Evolutionary conservation across 2,329 filamentous ascomycete genomes (phyloP).

Genomic region (Plectosphaerella sp.): DNA sequence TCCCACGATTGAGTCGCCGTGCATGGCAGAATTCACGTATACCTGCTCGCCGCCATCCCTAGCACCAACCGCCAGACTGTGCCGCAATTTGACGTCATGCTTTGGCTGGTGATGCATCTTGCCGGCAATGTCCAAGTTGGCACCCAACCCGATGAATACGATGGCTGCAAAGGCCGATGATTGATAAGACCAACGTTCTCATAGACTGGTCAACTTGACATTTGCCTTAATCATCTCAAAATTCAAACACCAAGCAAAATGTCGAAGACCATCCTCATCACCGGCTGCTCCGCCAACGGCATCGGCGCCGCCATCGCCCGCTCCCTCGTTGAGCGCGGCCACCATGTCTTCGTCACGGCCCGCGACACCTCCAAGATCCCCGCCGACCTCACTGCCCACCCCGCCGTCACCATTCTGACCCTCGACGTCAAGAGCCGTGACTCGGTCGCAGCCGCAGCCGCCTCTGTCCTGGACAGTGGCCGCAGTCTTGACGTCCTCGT

Average conservation of each 20-base stretch:
- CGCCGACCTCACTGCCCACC: conserved; percentile 13
- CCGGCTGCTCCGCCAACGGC: conserved; percentile 20
- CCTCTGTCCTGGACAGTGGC: conserved; percentile 5
- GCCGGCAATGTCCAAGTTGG: no score
- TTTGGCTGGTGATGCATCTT: no score
- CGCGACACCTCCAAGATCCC: conserved; percentile 20
- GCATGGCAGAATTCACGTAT: no score
- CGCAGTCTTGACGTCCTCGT: conserved; percentile 21
- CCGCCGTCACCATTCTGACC: conserved; percentile 17
- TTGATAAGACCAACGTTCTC: no score
- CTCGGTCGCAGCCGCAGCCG: conserved; percentile 17
- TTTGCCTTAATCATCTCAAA: no score
- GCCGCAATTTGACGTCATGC: no score
- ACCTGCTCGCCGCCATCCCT: no score
- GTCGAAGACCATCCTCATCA: conserved; percentile 15
- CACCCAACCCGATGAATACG: no score
- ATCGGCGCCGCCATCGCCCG: conserved; percentile 19
- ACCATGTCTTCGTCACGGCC: conserved; percentile 27
- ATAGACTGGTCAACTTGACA: no score
- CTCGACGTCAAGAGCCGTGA: conserved; percentile 25
- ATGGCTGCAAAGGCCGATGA: no score
- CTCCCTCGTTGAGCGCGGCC: conserved; percentile 16
- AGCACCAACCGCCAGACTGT: no score
- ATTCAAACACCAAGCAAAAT: neutral
- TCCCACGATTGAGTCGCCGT: no score